phyloP scores from a whole-genome alignment of 768 basidiomycete species.

The Hortiboletus flavorubellus region DNA sequence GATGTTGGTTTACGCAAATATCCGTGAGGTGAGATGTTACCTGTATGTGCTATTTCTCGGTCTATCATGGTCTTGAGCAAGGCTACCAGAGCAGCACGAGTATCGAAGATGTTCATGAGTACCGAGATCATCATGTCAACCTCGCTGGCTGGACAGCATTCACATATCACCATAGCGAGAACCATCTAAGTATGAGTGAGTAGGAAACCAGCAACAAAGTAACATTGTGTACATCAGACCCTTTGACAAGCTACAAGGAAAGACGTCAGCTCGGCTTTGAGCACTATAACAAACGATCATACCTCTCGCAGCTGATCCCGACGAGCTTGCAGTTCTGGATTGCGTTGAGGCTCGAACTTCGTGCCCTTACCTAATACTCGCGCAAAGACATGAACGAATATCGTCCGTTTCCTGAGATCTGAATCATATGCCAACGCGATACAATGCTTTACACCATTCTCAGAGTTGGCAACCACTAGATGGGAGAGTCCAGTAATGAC shows the following conservation, averaged over 20 bases:
- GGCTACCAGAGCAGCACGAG: conserved; percentile 62
- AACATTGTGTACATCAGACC: conserved; percentile 55
- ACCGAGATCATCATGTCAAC: conserved; percentile 84
- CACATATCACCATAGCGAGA: conserved; percentile 82
- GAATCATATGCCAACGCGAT: conserved; percentile 73
- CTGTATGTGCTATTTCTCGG: conserved; percentile 73
- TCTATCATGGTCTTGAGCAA: conserved; percentile 85
- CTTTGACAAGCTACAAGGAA: conserved; percentile 59
- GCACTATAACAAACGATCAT: conserved; percentile 18
- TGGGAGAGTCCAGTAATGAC: conserved; percentile 80
- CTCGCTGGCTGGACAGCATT: conserved; percentile 75
- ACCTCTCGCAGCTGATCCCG: conserved; percentile 61
- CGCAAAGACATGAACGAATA: conserved; percentile 84
- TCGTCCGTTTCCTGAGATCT: conserved; percentile 65
- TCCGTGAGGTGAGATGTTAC: conserved; percentile 38
- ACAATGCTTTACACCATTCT: conserved; percentile 87
- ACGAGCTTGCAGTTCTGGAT: conserved; percentile 42
- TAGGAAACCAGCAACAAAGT: background rate
- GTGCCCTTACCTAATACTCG: conserved; percentile 78
- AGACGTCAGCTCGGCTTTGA: conserved; percentile 3
- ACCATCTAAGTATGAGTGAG: conserved; percentile 49
- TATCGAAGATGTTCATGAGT: conserved; percentile 83
- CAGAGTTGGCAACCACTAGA: conserved; percentile 78
- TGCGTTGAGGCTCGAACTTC: conserved; percentile 64
- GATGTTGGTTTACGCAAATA: conserved; percentile 1